A percentile compares a stretch with the other conserved stretches of the same genome.
phyloP scores from a whole-genome alignment of 108 stramenopile genomes.

The Cyclostephanos invisitatus region DNA sequence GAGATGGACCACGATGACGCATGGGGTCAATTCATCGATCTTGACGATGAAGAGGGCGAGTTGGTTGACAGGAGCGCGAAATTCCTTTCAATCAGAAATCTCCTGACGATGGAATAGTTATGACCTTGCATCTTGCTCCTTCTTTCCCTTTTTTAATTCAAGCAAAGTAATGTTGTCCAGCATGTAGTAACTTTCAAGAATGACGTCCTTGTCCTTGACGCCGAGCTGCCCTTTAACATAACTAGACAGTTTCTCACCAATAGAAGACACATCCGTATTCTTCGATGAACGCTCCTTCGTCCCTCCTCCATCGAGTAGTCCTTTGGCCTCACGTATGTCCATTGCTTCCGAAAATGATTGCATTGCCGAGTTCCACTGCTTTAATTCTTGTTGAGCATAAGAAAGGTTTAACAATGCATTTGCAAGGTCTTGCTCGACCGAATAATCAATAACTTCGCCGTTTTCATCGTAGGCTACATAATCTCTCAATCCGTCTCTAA shows the following conservation, averaged over 20 bases:
- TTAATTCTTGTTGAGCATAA: not conserved
- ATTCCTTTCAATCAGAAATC: not conserved
- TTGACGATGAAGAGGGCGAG: not conserved
- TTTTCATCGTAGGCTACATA: not conserved
- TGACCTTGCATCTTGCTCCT: no score
- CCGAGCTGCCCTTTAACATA: not conserved
- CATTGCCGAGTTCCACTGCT: not conserved
- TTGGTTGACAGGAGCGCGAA: not conserved
- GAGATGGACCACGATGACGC: no score
- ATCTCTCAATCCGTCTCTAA: not conserved
- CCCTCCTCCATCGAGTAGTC: not conserved
- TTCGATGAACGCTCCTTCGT: not conserved
- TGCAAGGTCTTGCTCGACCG: not conserved
- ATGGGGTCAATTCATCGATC: no score
- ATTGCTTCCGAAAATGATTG: not conserved
- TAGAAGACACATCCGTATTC: not conserved
- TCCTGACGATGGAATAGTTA: not conserved
- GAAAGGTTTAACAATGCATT: not conserved
- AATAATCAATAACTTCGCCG: not conserved
- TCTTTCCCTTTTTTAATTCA: no score
- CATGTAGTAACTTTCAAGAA: not conserved
- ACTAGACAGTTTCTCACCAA: not conserved
- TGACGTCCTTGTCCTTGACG: not conserved
- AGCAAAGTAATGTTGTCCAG: not conserved
- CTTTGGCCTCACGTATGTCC: not conserved